These are phyloP conservation scores for Gaillardinia entomophila DNA, from an alignment of 805 yeast genomes.

Conservation along the genomic window DNA sequence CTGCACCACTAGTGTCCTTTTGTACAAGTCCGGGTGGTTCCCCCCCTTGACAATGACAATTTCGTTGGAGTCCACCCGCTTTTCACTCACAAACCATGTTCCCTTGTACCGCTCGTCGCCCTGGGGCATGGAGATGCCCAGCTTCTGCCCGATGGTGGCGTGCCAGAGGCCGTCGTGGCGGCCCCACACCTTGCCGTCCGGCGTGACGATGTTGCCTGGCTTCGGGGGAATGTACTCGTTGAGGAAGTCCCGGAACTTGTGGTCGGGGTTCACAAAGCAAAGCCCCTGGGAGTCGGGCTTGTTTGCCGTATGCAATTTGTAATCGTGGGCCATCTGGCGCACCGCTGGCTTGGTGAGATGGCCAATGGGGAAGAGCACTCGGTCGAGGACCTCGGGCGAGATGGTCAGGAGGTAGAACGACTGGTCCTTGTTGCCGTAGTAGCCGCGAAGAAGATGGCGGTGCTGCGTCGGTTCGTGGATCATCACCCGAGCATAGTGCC, in stretches of 20 bases:
- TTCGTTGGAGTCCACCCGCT: constrained; percentile 58
- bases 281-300: constrained; percentile 94
- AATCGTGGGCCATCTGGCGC: constrained; percentile 55
- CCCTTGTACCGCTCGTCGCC: constrained; percentile 73
- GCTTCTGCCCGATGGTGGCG: constrained; percentile 89
- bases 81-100: constrained; percentile 81
- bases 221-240: constrained; percentile 64
- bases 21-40: constrained; percentile 51
- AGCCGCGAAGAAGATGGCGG: constrained; percentile 51
- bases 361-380: constrained; percentile 75
- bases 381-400: constrained; percentile 34
- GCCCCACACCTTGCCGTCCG: constrained; percentile 74
- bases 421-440: constrained; percentile 70
- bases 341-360: constrained; percentile 70
- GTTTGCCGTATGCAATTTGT: constrained; percentile 53
- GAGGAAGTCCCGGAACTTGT: constrained; percentile 65
- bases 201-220: constrained; percentile 78
- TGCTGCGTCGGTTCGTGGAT: constrained; percentile 21
- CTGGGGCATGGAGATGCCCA: constrained; percentile 82
- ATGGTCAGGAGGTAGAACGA: constrained; percentile 83
- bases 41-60: constrained; percentile 73
- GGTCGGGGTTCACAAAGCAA: constrained; percentile 74
- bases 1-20: constrained; percentile 34
- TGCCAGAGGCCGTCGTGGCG: constrained; percentile 85
- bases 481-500: constrained; percentile 65